phyloP scores from a whole-genome alignment of 1,284 basidiomycete species.

The Heterobasidion occidentale region DNA sequence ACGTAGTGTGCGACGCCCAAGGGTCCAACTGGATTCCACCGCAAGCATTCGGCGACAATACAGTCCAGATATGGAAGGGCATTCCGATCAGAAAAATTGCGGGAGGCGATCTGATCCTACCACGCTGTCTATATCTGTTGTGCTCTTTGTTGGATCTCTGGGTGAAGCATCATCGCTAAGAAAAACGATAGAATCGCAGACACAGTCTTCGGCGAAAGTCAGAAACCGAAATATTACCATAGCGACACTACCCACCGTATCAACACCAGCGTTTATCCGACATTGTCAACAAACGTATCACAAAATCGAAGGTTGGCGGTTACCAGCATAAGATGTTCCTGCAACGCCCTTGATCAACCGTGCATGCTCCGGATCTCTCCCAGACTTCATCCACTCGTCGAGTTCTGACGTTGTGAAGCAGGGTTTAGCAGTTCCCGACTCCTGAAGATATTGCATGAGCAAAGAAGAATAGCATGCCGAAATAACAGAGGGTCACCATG shows the following conservation, averaged over 20 bases:
- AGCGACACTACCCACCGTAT: constrained; percentile 12
- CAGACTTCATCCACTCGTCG: constrained; percentile 11
- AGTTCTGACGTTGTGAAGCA: constrained; percentile 16
- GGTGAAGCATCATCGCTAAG: constrained; percentile 5
- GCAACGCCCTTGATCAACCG: constrained; percentile 17
- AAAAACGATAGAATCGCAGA: constrained; percentile 2
- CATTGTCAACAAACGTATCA: background rate
- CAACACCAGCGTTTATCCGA: constrained; percentile 12
- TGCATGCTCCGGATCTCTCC: constrained; percentile 12
- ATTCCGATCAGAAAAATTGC: constrained; percentile 1
- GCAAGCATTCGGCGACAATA: background rate
- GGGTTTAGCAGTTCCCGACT: constrained; percentile 14
- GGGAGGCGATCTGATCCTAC: constrained; percentile 1
- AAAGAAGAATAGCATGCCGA: background rate
- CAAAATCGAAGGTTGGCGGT: background rate
- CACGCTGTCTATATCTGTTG: constrained; percentile 3
- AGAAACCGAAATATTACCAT: background rate
- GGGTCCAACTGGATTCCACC: background rate
- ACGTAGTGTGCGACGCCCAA: background rate
- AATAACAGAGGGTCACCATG: constrained; percentile 10
- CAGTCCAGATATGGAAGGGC: constrained; percentile 4
- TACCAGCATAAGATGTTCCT: constrained; percentile 18
- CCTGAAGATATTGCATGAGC: constrained; percentile 2
- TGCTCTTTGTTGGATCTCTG: constrained; percentile 1
- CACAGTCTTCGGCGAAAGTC: background rate